phyloP scores from a whole-genome alignment of 2,329 filamentous ascomycete genomes.

The Sclerotinia sclerotiorum region DNA sequence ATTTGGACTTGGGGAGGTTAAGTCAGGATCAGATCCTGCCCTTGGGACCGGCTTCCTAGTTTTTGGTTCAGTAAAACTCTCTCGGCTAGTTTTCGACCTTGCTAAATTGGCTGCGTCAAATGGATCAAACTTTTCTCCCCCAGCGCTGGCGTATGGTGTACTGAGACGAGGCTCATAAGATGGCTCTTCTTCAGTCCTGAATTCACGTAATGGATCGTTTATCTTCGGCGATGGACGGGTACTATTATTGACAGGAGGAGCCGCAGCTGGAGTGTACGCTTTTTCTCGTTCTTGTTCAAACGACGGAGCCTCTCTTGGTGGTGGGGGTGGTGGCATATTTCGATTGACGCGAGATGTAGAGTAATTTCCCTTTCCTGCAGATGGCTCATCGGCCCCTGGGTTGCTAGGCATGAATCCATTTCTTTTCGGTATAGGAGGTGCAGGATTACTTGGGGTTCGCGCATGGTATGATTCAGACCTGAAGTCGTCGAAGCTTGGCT shows the following conservation, averaged over 20 bases:
- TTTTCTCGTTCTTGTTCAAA: slow-evolving; percentile 10
- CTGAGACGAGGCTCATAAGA: slow-evolving; percentile 53
- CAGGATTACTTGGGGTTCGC: slow-evolving; percentile 33
- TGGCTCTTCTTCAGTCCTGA: slow-evolving; percentile 39
- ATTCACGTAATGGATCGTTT: slow-evolving; percentile 49
- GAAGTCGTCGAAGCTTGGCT: slow-evolving; percentile 32
- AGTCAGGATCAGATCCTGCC: slow-evolving; percentile 36
- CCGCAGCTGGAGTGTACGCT: slow-evolving; percentile 13
- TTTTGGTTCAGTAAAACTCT: slow-evolving; percentile 20
- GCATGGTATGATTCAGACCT: slow-evolving; percentile 26
- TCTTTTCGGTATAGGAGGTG: slow-evolving; percentile 29
- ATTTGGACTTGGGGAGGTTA: slow-evolving; percentile 30
- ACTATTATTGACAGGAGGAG: slow-evolving; percentile 20
- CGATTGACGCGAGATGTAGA: slow-evolving; percentile 37
- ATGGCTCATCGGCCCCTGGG: slow-evolving; percentile 39
- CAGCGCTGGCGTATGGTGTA: slow-evolving; percentile 55
- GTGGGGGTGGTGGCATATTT: slow-evolving; percentile 31
- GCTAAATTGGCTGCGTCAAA: slow-evolving; percentile 47
- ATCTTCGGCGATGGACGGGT: slow-evolving; percentile 23
- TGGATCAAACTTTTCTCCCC: slow-evolving; percentile 59
- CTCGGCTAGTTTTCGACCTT: slow-evolving; percentile 39
- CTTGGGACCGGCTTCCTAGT: slow-evolving; percentile 29
- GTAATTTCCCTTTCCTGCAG: slow-evolving; percentile 38
- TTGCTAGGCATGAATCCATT: slow-evolving; percentile 40
- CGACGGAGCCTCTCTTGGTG: slow-evolving; percentile 28